These are phyloP conservation scores for Aspergillus sp. DNA, from an alignment of 2,329 filamentous ascomycete genomes.

Conservation along the genomic window DNA sequence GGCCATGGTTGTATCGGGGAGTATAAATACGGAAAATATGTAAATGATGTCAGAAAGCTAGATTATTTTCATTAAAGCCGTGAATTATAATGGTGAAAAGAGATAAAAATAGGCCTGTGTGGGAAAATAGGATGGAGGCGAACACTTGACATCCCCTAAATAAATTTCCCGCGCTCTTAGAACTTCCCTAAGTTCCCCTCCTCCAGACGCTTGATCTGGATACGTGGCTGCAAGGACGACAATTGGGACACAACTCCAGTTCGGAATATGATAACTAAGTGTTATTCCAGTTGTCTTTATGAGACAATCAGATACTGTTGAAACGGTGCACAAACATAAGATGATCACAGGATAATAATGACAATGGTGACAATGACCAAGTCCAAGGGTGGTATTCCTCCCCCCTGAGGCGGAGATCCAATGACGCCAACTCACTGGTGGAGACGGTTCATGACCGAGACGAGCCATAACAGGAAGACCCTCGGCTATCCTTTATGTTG, in stretches of 20 bases:
- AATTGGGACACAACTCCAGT: neutral
- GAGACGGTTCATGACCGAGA: too few species aligned
- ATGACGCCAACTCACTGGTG: neutral
- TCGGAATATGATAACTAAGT: neutral
- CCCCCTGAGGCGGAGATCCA: neutral
- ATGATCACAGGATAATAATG: neutral
- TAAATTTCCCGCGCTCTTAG: too few species aligned
- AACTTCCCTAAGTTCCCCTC: neutral
- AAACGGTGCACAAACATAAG: neutral
- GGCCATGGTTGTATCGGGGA: neutral
- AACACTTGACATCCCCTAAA: neutral
- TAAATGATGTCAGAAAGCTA: neutral
- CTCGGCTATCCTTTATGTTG: too few species aligned
- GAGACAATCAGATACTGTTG: neutral
- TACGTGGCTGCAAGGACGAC: neutral
- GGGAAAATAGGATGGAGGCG: neutral
- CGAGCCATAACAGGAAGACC: too few species aligned
- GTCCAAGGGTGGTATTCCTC: neutral
- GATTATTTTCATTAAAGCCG: neutral
- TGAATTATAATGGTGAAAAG: neutral
- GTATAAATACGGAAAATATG: neutral
- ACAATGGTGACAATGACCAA: neutral
- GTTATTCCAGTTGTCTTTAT: neutral
- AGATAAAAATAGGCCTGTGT: neutral
- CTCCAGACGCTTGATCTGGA: too few species aligned